Conservation (phyloP, 2,329 filamentous ascomycete species). For the Colletotrichum sublineola region DNA sequence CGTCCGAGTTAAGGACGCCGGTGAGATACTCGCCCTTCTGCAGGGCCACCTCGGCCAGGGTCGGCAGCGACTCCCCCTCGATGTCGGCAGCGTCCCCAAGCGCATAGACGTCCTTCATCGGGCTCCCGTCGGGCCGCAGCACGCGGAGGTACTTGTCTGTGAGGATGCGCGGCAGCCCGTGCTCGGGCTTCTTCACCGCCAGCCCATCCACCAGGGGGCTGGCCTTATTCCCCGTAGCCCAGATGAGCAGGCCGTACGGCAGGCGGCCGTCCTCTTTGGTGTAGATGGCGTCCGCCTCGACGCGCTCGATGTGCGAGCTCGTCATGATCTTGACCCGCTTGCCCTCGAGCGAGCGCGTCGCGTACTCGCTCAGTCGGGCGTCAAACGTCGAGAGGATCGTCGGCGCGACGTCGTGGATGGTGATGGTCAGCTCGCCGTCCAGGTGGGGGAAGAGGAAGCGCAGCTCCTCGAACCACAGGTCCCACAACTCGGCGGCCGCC, state of each 20-base stretch:
- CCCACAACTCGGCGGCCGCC: slow-evolving; percentile 97
- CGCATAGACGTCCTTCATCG: slow-evolving; percentile 26
- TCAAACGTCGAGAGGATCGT: slow-evolving; percentile 98
- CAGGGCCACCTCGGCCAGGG: slow-evolving; percentile 32
- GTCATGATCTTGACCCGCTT: slow-evolving; percentile 28
- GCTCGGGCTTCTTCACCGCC: slow-evolving; percentile 22
- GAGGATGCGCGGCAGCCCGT: slow-evolving; percentile 19
- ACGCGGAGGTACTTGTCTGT: slow-evolving; percentile 32
- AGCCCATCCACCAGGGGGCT: slow-evolving; percentile 27
- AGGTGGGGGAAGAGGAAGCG: slow-evolving; percentile 98
- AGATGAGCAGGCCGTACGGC: slow-evolving; percentile 95
- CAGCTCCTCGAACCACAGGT: slow-evolving; percentile 98
- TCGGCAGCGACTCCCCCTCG: slow-evolving; percentile 27
- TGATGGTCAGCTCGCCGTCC: slow-evolving; percentile 94
- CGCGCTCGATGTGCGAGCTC: slow-evolving; percentile 10
- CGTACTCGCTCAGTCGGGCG: slow-evolving; percentile 99
- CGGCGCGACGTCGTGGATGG: slow-evolving; percentile 94
- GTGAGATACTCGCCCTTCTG: slow-evolving; percentile 39
- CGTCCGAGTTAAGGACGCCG: background rate
- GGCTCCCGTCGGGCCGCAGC: slow-evolving; percentile 26
- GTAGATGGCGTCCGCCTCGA: slow-evolving; percentile 86
- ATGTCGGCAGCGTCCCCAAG: slow-evolving; percentile 31
- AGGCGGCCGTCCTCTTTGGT: slow-evolving; percentile 90
- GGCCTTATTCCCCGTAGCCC: slow-evolving; percentile 87
- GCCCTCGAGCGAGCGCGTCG: slow-evolving; percentile 24